phyloP scores from a whole-genome alignment of 2,329 filamentous ascomycete species.

The Aphanocladium album region DNA sequence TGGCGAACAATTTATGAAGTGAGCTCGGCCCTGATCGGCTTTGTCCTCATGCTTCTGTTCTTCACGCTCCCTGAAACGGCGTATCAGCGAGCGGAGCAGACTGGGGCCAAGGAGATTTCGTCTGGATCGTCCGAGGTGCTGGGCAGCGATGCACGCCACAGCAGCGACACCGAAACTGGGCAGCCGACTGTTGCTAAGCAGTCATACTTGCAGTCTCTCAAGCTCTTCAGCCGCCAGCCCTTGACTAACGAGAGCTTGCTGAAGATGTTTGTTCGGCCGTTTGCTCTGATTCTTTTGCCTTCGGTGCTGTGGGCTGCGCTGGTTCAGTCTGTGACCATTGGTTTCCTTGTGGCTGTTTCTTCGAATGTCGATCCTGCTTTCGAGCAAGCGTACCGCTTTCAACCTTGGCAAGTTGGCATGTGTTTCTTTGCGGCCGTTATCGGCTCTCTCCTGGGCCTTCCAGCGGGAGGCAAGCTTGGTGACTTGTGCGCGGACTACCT shows the following conservation, averaged over 20 bases:
- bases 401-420: slow-evolving; percentile 43
- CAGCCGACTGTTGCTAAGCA: slow-evolving; percentile 20
- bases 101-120: slow-evolving; percentile 14
- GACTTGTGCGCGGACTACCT: slow-evolving; percentile 44
- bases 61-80: slow-evolving; percentile 53
- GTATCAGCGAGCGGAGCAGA: slow-evolving; percentile 30
- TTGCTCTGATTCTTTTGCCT: slow-evolving; percentile 46
- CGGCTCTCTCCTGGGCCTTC: slow-evolving; percentile 44
- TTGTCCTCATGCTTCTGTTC: slow-evolving; percentile 41
- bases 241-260: slow-evolving; percentile 42
- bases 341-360: slow-evolving; percentile 50
- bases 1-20: slow-evolving; percentile 51
- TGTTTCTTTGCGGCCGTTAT: slow-evolving; percentile 46
- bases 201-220: slow-evolving; percentile 30
- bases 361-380: slow-evolving; percentile 47
- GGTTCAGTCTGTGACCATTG: slow-evolving; percentile 50
- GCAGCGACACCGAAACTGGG: slow-evolving; percentile 15
- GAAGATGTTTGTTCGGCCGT: slow-evolving; percentile 44
- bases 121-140: slow-evolving; percentile 14
- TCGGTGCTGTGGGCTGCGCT: slow-evolving; percentile 51
- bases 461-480: slow-evolving; percentile 43
- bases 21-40: slow-evolving; percentile 43
- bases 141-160: neutral
- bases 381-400: slow-evolving; percentile 36
- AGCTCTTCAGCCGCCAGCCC: slow-evolving; percentile 31